A percentile compares a stretch with the other conserved stretches of the same genome.
Evolutionary conservation across 441 rosid genomes (phyloP).

Genomic region (Erysimum cheiri): DNA sequence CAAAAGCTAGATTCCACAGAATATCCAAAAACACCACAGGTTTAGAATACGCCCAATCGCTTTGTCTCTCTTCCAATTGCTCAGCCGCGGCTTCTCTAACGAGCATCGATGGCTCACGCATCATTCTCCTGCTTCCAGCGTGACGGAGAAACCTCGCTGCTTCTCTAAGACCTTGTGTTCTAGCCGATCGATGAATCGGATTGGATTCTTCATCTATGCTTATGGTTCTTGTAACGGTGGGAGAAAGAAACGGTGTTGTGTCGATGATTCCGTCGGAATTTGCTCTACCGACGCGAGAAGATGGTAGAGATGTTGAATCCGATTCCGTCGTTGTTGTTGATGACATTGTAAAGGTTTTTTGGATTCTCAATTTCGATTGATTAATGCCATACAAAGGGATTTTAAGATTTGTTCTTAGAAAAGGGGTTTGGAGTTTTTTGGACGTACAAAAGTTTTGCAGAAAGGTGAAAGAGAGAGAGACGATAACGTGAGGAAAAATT

Average conservation of each 20-base stretch:
- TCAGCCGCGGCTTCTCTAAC: slow-evolving; percentile 97
- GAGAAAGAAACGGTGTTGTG: slow-evolving; percentile 67
- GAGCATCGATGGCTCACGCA: slow-evolving; percentile 95
- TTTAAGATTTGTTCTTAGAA: neutral
- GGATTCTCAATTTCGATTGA: slow-evolving; percentile 10
- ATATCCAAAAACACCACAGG: slow-evolving; percentile 93
- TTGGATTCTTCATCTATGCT: slow-evolving; percentile 29
- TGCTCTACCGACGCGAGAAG: slow-evolving; percentile 56
- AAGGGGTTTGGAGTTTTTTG: slow-evolving; percentile 12
- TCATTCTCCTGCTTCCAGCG: slow-evolving; percentile 91
- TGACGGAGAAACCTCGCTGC: slow-evolving; percentile 89
- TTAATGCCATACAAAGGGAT: slow-evolving; percentile 24
- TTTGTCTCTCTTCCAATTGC: slow-evolving; percentile 97
- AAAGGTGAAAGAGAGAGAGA: slow-evolving; percentile 16
- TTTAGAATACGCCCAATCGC: slow-evolving; percentile 98
- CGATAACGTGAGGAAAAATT: slow-evolving; percentile 20
- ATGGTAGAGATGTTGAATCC: slow-evolving; percentile 57
- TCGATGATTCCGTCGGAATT: slow-evolving; percentile 76
- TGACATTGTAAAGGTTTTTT: slow-evolving; percentile 16
- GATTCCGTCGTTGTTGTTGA: slow-evolving; percentile 50
- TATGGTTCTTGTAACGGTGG: slow-evolving; percentile 40
- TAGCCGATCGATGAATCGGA: slow-evolving; percentile 49
- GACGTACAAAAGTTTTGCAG: neutral
- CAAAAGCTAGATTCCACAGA: slow-evolving; percentile 87
- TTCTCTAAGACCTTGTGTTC: slow-evolving; percentile 76